Evolutionary conservation across 257 asterid species (phyloP), one percentile per base, ranked within the genome.

Genomic region (Nicotiana knightiana): DNA sequence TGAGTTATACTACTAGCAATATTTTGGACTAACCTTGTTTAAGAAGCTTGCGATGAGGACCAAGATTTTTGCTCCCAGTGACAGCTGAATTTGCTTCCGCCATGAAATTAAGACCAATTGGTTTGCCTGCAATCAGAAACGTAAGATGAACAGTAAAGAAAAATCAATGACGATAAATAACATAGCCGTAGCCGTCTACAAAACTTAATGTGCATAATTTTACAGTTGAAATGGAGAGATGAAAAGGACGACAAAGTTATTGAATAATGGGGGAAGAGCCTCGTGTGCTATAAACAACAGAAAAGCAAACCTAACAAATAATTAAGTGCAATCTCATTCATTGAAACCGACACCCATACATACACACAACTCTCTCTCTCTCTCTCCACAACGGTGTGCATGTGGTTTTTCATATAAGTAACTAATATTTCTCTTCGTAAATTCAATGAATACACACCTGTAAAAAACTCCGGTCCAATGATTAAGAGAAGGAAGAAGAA

Each of bases 41-140:
- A 15, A 73, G 79, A 73, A 73, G 62, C 63, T 73, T 73, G 39
- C 63, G 79, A 73, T 73, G 79, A 51, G 61, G 43, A 73, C 79
- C 79, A 73, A 15, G 12, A 13, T 15, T 51, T 30, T 46, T 51
- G 46, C 51, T 28, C 9, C 26, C 63, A 16, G 61, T 51, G 26
- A 51, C 17, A 3, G 80, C 5, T 28, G 63, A 51, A 75, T 51
- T 75, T 51, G 46, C 46, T 7, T 75, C 80, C 46, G 80, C 63
- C 80, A 15, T 75, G 46, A 75, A 28, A 75, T 75, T 75, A 6
- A 7, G 26, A 75, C 28, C 62, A 73, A 73, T 48, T 21, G 9
- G 26, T 73, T 21, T 73, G 61, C 79, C 80, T 75, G 80, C 30
- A 15, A 26, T 51, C 43, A 15, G 51, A 48, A 35, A 11, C 37